Base-by-base conservation (phyloP, 2,329 filamentous ascomycete species). In the Aspergillus unguis region DNA sequence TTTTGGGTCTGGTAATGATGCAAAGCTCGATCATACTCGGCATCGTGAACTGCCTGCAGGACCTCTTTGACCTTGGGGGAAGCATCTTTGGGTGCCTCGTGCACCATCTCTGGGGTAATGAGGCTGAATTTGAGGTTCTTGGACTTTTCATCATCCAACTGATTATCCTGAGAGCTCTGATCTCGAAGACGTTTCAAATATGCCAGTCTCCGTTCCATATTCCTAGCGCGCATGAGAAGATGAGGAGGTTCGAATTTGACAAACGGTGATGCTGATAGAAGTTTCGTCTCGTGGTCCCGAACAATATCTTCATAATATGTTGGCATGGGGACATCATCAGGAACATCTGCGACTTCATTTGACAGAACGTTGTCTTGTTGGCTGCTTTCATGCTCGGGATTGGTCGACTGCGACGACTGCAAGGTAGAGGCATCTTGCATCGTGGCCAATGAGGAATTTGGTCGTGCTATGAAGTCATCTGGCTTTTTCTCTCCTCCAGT, bases 301-400 rank as follows among this genome's bases (percentile, higher is more conserved):
- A 97, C 91, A 80, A 96, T 90, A 66, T 96, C 90, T 66, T 92
- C 92, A 68, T 97, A 97, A 65, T 92, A 96, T 0, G 89, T 95
- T 3, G 92, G 90, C 77, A 90, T 88, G 1, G 90, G 88, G 37
- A 90, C 78, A 67, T 92, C 87, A 61, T 92, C 88, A 3, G 86
- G 86, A 4, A 89, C 79, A 41, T 85, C 81, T 47, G 75, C 60
- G 6, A 51, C 60, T 32, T 67, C 60, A 11, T 55, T 52, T 33
- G 61, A 44, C 10, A 56, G 50, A 8, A 55, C 41, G 3, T 50
- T 58, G 27, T 66, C 62, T 31, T 45, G 51, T 6, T 48, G 45
- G 8, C 54, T 43, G 4, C 48, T 6, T n/a, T 57, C 58, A 17
- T 55, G 58, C 28, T 61, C 61, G n/a, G 53, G 46, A 25, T 48